A percentile compares a stretch with the other conserved stretches of the same genome.
phyloP scores from a whole-genome alignment of 176 grass and related monocot species.

The Cenchrus americanus region DNA sequence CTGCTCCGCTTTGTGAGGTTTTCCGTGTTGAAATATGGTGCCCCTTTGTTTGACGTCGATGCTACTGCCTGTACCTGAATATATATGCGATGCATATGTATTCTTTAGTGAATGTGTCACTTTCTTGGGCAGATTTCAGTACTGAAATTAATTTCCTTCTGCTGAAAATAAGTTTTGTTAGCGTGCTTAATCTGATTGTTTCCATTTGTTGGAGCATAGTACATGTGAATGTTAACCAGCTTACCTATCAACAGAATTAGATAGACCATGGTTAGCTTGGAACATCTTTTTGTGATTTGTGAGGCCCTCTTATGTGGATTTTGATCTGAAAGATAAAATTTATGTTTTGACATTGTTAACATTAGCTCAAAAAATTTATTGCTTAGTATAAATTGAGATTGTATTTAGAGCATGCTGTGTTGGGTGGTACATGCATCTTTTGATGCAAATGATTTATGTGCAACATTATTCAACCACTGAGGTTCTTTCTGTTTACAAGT shows the following conservation, averaged over 20 bases:
- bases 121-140: background rate
- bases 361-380: background rate
- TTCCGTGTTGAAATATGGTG: background rate
- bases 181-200: background rate
- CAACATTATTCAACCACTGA: background rate
- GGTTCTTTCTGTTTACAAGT: slow-evolving; percentile 23
- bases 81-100: background rate
- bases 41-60: background rate
- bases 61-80: background rate
- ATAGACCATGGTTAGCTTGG: background rate
- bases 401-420: slow-evolving; percentile 31
- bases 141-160: background rate
- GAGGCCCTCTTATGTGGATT: background rate
- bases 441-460: slow-evolving; percentile 21
- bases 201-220: background rate
- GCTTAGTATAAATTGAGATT: slow-evolving; percentile 5
- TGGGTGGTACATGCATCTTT: slow-evolving; percentile 21
- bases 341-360: background rate
- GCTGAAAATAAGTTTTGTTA: background rate
- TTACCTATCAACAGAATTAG: slow-evolving; percentile 6
- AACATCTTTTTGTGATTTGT: background rate
- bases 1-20: background rate
- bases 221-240: slow-evolving; percentile 3
- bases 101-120: too few relatives aligned
- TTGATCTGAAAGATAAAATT: slow-evolving; percentile 12